phyloP scores from a whole-genome alignment of 208 protist species.

The Acanthamoeba rhysodes region DNA sequence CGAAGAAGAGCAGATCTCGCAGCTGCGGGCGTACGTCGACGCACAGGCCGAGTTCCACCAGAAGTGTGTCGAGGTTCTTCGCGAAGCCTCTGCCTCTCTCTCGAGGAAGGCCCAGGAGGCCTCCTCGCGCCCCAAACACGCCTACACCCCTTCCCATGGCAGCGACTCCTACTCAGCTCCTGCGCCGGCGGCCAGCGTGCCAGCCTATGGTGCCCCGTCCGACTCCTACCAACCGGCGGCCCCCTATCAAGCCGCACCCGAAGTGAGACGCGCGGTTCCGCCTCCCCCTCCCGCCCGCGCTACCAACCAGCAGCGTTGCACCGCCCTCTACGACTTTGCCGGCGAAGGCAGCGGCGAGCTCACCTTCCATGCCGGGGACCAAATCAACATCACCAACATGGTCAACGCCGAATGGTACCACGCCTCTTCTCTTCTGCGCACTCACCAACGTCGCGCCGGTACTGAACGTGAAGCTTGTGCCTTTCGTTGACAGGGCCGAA shows the following conservation, averaged over 20 bases:
- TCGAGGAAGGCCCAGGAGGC: conserved; percentile 33
- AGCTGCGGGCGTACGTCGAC: conserved; percentile 45
- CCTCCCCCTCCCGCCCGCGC: conserved; percentile 34
- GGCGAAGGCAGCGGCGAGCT: conserved; percentile 50
- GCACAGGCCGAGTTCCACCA: conserved; percentile 29
- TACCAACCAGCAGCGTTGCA: neutral
- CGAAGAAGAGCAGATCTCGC: conserved; percentile 28
- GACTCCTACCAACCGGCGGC: conserved; percentile 13
- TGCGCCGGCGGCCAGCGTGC: neutral
- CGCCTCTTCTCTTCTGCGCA: neutral
- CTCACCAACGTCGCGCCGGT: too few relatives aligned
- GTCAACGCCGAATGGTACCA: conserved; percentile 38
- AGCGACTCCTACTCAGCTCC: neutral
- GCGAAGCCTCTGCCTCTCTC: neutral
- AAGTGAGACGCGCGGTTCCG: neutral
- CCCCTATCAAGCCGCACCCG: neutral
- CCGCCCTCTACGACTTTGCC: conserved; percentile 53
- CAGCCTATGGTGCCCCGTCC: neutral
- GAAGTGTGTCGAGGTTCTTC: neutral
- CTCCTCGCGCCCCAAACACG: conserved; percentile 19
- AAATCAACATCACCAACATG: conserved; percentile 28
- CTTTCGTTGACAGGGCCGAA: neutral
- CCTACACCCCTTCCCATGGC: neutral
- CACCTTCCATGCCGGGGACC: conserved; percentile 44
- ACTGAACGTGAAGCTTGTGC: too few relatives aligned